A percentile compares a stretch with the other conserved stretches of the same genome.
Conservation (phyloP, 106 monocot species). For the Dendrobium huoshanense region DNA sequence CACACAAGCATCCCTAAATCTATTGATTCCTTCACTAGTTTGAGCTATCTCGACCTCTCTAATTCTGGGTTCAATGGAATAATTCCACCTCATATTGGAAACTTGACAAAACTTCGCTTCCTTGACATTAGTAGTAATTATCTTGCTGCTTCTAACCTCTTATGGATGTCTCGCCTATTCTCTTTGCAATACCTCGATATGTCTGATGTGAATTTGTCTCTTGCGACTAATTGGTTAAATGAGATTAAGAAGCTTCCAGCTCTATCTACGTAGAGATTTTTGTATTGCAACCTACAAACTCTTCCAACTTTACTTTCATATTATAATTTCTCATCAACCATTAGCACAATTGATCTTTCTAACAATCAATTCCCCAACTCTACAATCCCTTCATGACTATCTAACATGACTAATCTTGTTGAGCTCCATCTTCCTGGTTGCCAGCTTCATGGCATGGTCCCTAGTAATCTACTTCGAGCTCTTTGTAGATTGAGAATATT, state of each 20-base stretch:
- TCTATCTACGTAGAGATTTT: background rate
- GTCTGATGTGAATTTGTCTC: background rate
- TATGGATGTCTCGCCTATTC: slow-evolving; percentile 9
- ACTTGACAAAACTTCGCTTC: background rate
- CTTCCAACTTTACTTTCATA: background rate
- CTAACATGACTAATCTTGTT: no score
- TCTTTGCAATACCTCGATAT: background rate
- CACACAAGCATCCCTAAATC: background rate
- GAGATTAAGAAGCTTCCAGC: background rate
- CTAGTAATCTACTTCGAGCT: no score
- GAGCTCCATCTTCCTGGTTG: no score
- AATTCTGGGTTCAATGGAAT: no score
- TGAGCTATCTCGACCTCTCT: background rate
- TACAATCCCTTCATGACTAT: no score
- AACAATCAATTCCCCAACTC: background rate
- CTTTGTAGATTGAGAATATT: no score
- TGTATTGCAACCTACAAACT: background rate
- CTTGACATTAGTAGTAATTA: background rate
- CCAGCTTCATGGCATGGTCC: no score
- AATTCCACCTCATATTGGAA: background rate
- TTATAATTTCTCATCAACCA: background rate
- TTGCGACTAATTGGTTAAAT: background rate
- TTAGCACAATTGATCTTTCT: background rate
- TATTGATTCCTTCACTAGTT: background rate
- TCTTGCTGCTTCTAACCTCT: background rate